phyloP scores from a whole-genome alignment of 2,329 filamentous ascomycete species.

The Claviceps africana region DNA sequence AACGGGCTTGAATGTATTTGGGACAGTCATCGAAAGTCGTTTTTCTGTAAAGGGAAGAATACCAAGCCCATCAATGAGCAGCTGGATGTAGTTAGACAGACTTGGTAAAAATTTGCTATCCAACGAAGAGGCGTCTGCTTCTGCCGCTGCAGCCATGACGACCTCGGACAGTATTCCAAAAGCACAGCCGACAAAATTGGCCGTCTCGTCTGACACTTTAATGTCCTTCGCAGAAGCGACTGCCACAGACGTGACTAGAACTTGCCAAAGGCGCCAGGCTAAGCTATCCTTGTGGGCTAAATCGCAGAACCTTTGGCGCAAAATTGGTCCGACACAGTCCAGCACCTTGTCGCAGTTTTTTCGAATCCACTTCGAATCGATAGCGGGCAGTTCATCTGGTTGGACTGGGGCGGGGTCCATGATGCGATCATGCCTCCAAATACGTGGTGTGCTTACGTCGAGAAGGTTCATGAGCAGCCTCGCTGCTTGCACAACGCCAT shows the following conservation, averaged over 20 bases:
- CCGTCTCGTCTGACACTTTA: constrained; percentile 72
- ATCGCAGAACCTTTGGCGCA: constrained; percentile 48
- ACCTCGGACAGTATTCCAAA: constrained; percentile 54
- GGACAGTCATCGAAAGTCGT: constrained; percentile 33
- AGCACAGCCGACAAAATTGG: constrained; percentile 60
- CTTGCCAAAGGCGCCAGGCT: constrained; percentile 41
- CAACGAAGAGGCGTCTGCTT: constrained; percentile 11
- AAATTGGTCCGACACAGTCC: constrained; percentile 40
- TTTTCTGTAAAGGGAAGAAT: constrained; percentile 50
- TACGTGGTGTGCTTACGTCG: constrained; percentile 38
- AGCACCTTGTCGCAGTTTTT: constrained; percentile 55
- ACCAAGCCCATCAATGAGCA: constrained; percentile 38
- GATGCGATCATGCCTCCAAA: constrained; percentile 65
- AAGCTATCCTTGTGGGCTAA: constrained; percentile 46
- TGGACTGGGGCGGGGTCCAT: constrained; percentile 43
- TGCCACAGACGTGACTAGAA: constrained; percentile 47
- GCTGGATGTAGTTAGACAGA: constrained; percentile 35
- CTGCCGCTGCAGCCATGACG: neutral
- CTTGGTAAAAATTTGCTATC: constrained; percentile 39
- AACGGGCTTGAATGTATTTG: constrained; percentile 46
- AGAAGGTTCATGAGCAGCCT: constrained; percentile 60
- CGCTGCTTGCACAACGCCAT: constrained; percentile 44
- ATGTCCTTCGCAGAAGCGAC: constrained; percentile 72
- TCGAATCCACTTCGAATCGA: constrained; percentile 81
- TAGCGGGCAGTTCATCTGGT: constrained; percentile 63